Conservation (phyloP, 2,329 filamentous ascomycete species). For the Didymella arachidicola region DNA sequence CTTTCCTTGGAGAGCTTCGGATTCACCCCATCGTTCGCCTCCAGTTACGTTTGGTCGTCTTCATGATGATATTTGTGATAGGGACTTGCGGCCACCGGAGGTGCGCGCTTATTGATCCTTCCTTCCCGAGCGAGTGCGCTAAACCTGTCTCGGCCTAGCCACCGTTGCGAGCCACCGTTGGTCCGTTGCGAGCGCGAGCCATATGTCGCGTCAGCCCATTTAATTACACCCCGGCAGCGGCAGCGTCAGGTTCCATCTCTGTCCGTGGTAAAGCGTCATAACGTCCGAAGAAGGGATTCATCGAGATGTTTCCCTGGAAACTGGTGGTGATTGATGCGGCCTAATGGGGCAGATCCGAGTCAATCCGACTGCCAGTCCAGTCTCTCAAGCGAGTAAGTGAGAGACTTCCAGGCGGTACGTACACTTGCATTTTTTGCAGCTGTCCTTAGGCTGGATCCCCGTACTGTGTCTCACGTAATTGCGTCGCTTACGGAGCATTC, state of each 20-base stretch:
- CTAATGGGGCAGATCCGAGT: not conserved
- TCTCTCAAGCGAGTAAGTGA: not conserved
- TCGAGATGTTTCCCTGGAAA: not conserved
- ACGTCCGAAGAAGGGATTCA: not conserved
- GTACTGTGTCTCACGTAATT: not conserved
- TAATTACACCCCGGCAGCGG: not conserved
- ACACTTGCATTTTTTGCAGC: not conserved
- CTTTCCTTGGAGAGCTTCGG: not conserved
- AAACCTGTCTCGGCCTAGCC: not conserved
- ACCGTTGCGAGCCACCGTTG: not conserved
- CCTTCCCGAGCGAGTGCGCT: not conserved
- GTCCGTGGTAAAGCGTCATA: not conserved
- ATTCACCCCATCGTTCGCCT: not conserved
- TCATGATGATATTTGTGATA: not conserved
- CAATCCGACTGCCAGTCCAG: not conserved
- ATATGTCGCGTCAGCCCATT: not conserved
- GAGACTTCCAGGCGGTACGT: not conserved
- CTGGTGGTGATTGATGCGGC: not conserved
- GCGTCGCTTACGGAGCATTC: not conserved
- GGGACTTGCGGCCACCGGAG: not conserved
- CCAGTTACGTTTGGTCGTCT: not conserved
- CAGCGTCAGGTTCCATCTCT: not conserved
- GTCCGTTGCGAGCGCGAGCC: not conserved
- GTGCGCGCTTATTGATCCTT: not conserved
- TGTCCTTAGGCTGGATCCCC: not conserved